Percentiles rank a stretch among this genome's conserved stretches.
Evolutionary conservation across 495 filamentous ascomycete genomes (phyloP).

Genomic region (Penicillium longicatenatum): DNA sequence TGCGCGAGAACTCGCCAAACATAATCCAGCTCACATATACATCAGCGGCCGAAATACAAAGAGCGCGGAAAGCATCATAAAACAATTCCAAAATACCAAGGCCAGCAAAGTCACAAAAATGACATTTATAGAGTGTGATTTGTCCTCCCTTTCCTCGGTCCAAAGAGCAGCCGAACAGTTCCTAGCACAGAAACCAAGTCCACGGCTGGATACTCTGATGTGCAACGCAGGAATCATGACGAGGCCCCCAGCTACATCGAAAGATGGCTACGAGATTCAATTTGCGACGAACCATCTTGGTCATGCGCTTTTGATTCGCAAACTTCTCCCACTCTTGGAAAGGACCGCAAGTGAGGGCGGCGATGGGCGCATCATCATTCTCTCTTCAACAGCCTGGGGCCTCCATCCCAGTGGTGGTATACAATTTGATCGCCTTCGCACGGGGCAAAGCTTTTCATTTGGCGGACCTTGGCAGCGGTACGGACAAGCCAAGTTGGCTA

Average conservation of each 20-base stretch:
- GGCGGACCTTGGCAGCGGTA: conserved; percentile 4
- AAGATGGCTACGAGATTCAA: conserved; percentile 8
- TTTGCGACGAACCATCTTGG: conserved; percentile 8
- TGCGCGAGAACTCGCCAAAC: not conserved
- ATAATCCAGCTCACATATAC: conserved; percentile 4
- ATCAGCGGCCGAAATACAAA: conserved; percentile 1
- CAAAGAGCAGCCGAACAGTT: conserved; percentile 1
- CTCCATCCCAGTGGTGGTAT: conserved; percentile 4
- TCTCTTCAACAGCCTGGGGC: not conserved
- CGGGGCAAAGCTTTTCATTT: not conserved
- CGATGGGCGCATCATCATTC: conserved; percentile 2
- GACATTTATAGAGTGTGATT: conserved; percentile 8
- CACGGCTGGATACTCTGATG: conserved; percentile 1
- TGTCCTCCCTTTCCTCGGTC: not conserved
- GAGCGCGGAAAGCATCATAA: not conserved
- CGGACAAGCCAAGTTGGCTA: conserved; percentile 4
- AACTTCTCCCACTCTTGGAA: conserved; percentile 3
- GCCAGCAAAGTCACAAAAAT: not conserved
- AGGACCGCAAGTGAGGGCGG: not conserved
- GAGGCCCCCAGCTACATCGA: not conserved
- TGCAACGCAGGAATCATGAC: conserved; percentile 9
- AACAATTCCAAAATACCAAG: not conserved
- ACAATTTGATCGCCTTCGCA: not conserved
- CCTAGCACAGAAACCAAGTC: not conserved
- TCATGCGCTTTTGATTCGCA: conserved; percentile 4